Evolutionary conservation across 2,329 filamentous ascomycete genomes (phyloP), one percentile per base, ranked within the genome.

Genomic region (Colletotrichum musicola): DNA sequence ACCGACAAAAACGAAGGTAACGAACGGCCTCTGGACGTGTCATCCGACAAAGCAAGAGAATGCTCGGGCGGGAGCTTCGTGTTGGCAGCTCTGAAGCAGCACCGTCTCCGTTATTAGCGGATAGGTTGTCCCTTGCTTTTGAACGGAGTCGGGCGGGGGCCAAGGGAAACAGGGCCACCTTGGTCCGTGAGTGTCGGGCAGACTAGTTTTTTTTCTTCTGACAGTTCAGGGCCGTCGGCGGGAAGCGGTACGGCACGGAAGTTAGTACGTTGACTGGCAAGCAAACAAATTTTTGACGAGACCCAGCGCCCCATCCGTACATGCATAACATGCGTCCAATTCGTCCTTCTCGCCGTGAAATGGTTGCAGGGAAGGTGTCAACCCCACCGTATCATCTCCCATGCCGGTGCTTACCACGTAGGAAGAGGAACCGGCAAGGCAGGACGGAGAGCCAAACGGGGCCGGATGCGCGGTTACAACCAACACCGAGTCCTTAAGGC

Each of bases 201-300:
- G 61, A 42, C 13, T 35, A 9, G 7, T 35, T 35, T 10, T 30
- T 30, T 10, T 35, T 49, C 40, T 27, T 40, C 46, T 65, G 55
- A 66, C 56, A 66, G 55, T 56, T 61, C 50, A 69, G 55, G 50
- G 47, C 55, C 55, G 55, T 38, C 55, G 51, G 55, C 66, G 66
- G 66, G 66, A 69, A 61, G 66, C 66, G 66, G 66, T 69, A 69
- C 66, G 66, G 66, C 66, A 40, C 66, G 66, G 66, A 69, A 66
- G 66, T 66, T 69, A 66, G 56, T 66, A 68, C 49, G 61, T 49
- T 35, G 62, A 58, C 42, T 66, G 66, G 55, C 66, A 66, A 66
- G 62, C 62, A 69, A 69, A 69, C 62, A 60, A 66, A 44, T 46
- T 66, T 53, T 69, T 20, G 56, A 61, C 27, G 49, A 25, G 50